Evolutionary conservation across 352 stramenopile genomes (phyloP), one percentile per base, ranked within the genome.

Genomic region (Globisporangium splendens): DNA sequence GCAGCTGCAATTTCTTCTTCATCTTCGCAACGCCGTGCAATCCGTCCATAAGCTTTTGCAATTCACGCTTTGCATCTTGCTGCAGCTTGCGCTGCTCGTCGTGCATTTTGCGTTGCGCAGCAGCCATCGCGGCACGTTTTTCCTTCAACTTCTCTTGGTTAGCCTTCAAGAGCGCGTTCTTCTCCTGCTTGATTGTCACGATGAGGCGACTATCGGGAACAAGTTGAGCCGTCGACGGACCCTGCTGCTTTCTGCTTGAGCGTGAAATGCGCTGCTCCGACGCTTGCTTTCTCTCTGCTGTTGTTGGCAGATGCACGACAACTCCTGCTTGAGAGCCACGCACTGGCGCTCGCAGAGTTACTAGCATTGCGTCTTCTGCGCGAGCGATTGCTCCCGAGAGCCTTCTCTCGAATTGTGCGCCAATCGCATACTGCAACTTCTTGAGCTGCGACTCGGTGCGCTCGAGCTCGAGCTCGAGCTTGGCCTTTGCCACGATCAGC

Each of bases 1-100:
- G 86, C 18, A 86, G 42, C 22, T 70, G 33, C 42, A 88, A 57
- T 24, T 81, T 83, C 47, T 82, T 86, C 60, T 87, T 88, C 35
- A 84, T 78, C 47, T 72, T 70, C 8, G 62, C 54, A n/a, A 91
- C 62, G 8, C 77, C 77, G 1, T 60, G 56, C 0, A 91, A 56
- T 13, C 78, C 77, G 4, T 60, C 60, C 8, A 83, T 46, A 2
- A 89, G 28, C 38, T 76, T 75, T 22, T 65, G 59, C 66, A 78
- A 64, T 22, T 90, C 75, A 1, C 58, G 69, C 17, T 72, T 60
- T 18, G 62, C 68, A 31, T 88, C 70, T 0, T 71, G 60, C 21
- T 64, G 49, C 7, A 88, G 28, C 22, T 59, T 71, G 3, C 72
- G 70, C 31, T 73, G 69, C 47, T 87, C 74, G 0, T 56, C 60